Conservation (phyloP, 2,329 filamentous ascomycete species). For the Aotearoamyces nothofagi region DNA sequence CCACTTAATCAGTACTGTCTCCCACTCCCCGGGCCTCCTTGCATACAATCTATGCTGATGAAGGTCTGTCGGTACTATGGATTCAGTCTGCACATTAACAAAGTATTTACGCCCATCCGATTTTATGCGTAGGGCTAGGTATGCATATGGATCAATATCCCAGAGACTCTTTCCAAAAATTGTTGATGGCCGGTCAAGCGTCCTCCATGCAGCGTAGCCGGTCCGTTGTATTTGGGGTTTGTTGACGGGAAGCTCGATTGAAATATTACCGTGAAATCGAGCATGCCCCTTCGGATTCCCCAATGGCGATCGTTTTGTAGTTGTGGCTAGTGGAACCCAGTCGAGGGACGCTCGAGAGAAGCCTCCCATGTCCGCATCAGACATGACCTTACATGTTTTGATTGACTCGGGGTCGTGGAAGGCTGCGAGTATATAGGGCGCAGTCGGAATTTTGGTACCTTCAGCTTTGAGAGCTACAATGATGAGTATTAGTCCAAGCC, state of each 20-base stretch:
- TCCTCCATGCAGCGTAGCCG: conserved; percentile 86
- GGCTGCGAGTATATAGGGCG: conserved; percentile 46
- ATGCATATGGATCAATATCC: conserved; percentile 82
- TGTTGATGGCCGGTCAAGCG: conserved; percentile 58
- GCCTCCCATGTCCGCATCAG: conserved; percentile 74
- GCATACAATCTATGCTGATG: conserved; percentile 86
- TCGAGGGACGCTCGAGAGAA: conserved; percentile 64
- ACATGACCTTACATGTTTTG: conserved; percentile 58
- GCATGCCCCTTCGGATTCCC: conserved; percentile 38
- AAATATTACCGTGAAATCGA: conserved; percentile 79
- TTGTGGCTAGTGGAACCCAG: conserved; percentile 13
- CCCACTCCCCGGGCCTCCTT: conserved; percentile 72
- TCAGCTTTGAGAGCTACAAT: conserved; percentile 50
- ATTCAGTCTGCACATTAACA: conserved; percentile 90
- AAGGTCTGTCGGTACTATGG: conserved; percentile 83
- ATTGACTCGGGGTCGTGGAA: conserved; percentile 39
- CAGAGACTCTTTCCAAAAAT: conserved; percentile 77
- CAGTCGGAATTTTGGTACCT: conserved; percentile 47
- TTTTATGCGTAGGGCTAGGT: conserved; percentile 76
- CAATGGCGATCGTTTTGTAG: conserved; percentile 10
- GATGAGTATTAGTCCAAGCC: conserved; percentile 5
- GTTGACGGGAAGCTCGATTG: conserved; percentile 64
- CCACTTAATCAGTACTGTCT: conserved; percentile 85
- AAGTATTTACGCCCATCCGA: conserved; percentile 88
- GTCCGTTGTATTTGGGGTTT: conserved; percentile 59